phyloP scores from a whole-genome alignment of 2,329 filamentous ascomycete species.

The Penicillium griseofulvum region DNA sequence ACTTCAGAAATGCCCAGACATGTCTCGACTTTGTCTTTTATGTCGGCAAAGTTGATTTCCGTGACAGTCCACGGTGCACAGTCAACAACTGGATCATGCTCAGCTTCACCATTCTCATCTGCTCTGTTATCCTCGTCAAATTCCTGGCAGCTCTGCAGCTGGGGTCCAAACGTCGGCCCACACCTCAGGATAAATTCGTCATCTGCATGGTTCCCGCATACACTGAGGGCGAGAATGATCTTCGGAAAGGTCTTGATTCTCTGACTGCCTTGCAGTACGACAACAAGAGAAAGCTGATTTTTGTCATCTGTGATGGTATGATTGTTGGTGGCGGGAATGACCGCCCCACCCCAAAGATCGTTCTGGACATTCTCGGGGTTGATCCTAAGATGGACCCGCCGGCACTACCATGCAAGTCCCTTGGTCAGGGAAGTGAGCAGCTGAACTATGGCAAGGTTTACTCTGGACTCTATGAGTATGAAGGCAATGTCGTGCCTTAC shows the following conservation, averaged over 20 bases:
- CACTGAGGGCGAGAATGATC: conserved; percentile 93
- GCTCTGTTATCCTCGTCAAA: conserved; percentile 76
- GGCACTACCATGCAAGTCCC: conserved; percentile 88
- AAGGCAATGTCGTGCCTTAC: conserved; percentile 96
- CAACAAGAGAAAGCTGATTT: conserved; percentile 93
- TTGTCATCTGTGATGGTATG: conserved; percentile 96
- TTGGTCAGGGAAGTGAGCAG: conserved; percentile 84
- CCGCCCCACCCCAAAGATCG: conserved; percentile 88
- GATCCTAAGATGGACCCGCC: conserved; percentile 96
- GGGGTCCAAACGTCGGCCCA: conserved; percentile 82
- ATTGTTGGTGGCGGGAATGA: conserved; percentile 99
- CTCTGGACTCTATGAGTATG: conserved; percentile 93
- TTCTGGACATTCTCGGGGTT: conserved; percentile 93
- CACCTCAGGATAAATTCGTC: conserved; percentile 95
- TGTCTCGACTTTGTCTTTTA: conserved; percentile 85
- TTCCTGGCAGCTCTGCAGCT: conserved; percentile 93
- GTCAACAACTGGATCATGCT: conserved; percentile 90
- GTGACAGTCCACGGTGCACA: conserved; percentile 70
- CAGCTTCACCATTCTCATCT: conserved; percentile 80
- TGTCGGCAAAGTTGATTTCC: conserved; percentile 80
- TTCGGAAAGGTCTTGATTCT: conserved; percentile 90
- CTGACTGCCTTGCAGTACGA: conserved; percentile 93
- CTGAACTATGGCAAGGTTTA: conserved; percentile 99
- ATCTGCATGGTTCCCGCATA: conserved; percentile 98
- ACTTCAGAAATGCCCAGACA: conserved; percentile 65